Evolutionary conservation across 441 rosid species (phyloP).

Genomic region (Rhodomyrtus psidioides): DNA sequence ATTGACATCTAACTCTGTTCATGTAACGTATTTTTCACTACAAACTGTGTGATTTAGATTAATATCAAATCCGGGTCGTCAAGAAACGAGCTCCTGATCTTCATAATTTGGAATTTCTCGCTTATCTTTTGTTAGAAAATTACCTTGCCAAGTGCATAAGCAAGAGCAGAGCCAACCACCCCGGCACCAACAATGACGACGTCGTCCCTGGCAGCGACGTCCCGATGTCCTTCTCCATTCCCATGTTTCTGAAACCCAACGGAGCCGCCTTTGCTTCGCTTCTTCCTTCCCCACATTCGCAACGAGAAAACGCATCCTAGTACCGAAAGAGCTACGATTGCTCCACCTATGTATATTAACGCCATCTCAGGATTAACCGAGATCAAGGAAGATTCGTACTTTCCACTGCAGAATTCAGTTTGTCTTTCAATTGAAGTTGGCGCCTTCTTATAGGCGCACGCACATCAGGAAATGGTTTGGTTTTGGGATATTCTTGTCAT

Average conservation of each 20-base stretch:
- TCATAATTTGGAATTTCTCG: too few species aligned
- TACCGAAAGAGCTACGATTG: neutral
- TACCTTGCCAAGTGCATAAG: slow-evolving; percentile 9
- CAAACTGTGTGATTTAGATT: neutral
- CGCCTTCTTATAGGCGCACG: neutral
- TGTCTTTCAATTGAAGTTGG: neutral
- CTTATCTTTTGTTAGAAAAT: neutral
- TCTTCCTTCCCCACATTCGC: neutral
- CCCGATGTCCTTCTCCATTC: neutral
- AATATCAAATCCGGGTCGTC: neutral
- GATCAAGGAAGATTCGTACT: neutral
- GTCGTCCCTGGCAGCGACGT: neutral
- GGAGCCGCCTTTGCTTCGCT: neutral
- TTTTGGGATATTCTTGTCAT: neutral
- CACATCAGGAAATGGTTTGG: neutral
- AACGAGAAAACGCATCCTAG: neutral
- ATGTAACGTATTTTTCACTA: neutral
- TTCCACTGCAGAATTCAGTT: neutral
- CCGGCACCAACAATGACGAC: slow-evolving; percentile 9
- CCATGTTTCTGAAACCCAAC: neutral
- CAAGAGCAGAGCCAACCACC: slow-evolving; percentile 3
- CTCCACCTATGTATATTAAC: neutral
- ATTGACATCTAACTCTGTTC: neutral
- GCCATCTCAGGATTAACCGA: neutral
- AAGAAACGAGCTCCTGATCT: too few species aligned